phyloP scores from a whole-genome alignment of 1,284 basidiomycete species.

The Cerioporus squamosus region DNA sequence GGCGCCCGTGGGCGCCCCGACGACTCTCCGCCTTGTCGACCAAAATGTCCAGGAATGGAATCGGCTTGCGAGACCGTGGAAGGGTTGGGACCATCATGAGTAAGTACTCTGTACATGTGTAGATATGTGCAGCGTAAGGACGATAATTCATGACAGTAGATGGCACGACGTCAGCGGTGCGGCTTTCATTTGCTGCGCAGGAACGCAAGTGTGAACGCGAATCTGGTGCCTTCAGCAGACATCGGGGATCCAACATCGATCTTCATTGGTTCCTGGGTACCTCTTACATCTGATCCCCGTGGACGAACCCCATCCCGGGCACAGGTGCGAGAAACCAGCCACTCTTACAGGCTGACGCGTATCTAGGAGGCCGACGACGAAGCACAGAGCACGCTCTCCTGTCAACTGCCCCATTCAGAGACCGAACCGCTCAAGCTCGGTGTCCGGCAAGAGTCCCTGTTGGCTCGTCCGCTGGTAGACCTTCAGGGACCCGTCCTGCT shows the following conservation, averaged over 20 bases:
- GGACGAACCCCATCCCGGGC: neutral
- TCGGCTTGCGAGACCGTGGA: neutral
- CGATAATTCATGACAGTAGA: neutral
- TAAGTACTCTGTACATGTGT: too few relatives aligned
- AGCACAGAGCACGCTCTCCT: neutral
- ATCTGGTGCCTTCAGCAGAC: too few relatives aligned
- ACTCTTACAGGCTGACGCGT: neutral
- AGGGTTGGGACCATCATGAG: neutral
- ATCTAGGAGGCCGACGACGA: slow-evolving; percentile 1
- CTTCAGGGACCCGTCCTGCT: slow-evolving; percentile 39
- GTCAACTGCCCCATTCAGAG: neutral
- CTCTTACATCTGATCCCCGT: too few relatives aligned
- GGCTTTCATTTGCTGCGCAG: too few relatives aligned
- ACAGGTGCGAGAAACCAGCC: neutral
- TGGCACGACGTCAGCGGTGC: too few relatives aligned
- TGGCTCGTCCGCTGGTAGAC: slow-evolving; percentile 45
- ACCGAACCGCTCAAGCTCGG: slow-evolving; percentile 41
- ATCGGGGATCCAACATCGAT: too few relatives aligned
- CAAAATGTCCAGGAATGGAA: slow-evolving; percentile 4
- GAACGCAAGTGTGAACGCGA: too few relatives aligned
- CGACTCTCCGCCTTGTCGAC: slow-evolving; percentile 8
- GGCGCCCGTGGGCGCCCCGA: slow-evolving; percentile 14
- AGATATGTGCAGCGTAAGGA: neutral
- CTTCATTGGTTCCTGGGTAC: too few relatives aligned
- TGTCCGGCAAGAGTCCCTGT: slow-evolving; percentile 45